Base-by-base conservation (phyloP, 352 stramenopile species). In the Phytopythium helicoides region DNA sequence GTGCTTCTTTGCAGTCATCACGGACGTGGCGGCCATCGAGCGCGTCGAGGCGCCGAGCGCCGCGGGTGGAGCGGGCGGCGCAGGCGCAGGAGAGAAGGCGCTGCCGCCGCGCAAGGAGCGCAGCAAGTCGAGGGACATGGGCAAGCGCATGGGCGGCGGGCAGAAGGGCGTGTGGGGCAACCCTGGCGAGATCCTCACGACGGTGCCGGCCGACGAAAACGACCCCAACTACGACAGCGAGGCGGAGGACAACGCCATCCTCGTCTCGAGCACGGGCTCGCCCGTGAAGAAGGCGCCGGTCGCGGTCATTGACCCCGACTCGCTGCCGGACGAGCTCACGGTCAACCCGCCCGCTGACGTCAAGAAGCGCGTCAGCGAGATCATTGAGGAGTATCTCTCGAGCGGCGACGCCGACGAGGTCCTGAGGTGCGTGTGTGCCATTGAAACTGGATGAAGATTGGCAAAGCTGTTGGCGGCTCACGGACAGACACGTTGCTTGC, bases 221-320 rank as follows among this genome's bases (percentile, higher is more conserved):
- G 95, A 98, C 79, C 95, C 95, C 9, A 91, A 97, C 44, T 98
- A 90, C 56, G 90, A 98, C 62, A 96, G 91, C 54, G 89, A 97
- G 58, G 85, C 66, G 23, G 89, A 97, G 53, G 76, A 91, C 21
- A 92, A 95, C 52, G 82, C 97, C 26, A 72, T 98, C 44, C 68
- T 95, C 6, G 75, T 95, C 16, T 89, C 81, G 18, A 81, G 71
- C 1, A 44, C 40, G 3, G 57, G 58, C 12, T 80, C 73, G 19
- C 73, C 79, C 0, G 62, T 71, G 48, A 5, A 5, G 28, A 33
- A 33, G 28, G 46, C 69, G 26, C 68, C 68, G 35, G 60, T 70
- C 23, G 56, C 60, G 3, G 83, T 65, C 37, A 56, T 95, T 19
- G 77, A 83, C 55, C 77, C 77, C 3, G 77, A 92, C 51, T 52